These are phyloP conservation scores for Suhomyces pyralidae DNA, from an alignment of 805 yeast genomes.

Conservation along the genomic window DNA sequence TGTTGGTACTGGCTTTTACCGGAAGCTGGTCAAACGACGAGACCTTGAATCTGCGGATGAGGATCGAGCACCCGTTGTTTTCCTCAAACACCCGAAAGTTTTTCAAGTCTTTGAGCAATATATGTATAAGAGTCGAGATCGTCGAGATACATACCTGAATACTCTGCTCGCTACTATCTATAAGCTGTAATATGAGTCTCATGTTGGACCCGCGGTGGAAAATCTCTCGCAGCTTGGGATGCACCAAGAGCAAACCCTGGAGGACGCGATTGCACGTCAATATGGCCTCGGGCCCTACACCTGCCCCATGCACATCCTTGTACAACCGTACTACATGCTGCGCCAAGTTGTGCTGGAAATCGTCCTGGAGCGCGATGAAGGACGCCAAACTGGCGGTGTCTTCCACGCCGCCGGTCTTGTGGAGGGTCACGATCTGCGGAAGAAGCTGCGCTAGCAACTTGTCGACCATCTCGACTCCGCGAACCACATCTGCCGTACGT, in stretches of 20 bases:
- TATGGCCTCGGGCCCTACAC: not conserved
- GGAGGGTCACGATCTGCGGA: conserved; percentile 13
- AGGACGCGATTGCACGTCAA: conserved; percentile 37
- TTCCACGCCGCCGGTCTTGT: conserved; percentile 2
- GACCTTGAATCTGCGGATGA: conserved; percentile 40
- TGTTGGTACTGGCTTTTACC: not conserved
- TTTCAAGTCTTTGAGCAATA: conserved; percentile 53
- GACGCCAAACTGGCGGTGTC: conserved; percentile 8
- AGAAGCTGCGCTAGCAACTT: conserved; percentile 15
- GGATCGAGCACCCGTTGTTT: conserved; percentile 50
- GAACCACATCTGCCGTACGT: conserved; percentile 1
- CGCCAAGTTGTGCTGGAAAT: conserved; percentile 50
- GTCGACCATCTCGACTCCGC: conserved; percentile 18
- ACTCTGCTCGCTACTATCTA: conserved; percentile 13
- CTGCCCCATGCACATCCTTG: not conserved
- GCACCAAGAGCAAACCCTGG: conserved; percentile 61
- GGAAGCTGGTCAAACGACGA: conserved; percentile 8
- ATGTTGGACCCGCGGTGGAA: conserved; percentile 44
- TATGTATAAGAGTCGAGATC: conserved; percentile 56
- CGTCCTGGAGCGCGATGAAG: conserved; percentile 49
- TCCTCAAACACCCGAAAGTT: conserved; percentile 59
- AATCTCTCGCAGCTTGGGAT: conserved; percentile 50
- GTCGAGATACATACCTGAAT: conserved; percentile 28
- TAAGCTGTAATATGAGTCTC: conserved; percentile 28
- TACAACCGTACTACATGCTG: conserved; percentile 28